phyloP scores from a whole-genome alignment of 2,329 filamentous ascomycete genomes.

The Botrytis porri region DNA sequence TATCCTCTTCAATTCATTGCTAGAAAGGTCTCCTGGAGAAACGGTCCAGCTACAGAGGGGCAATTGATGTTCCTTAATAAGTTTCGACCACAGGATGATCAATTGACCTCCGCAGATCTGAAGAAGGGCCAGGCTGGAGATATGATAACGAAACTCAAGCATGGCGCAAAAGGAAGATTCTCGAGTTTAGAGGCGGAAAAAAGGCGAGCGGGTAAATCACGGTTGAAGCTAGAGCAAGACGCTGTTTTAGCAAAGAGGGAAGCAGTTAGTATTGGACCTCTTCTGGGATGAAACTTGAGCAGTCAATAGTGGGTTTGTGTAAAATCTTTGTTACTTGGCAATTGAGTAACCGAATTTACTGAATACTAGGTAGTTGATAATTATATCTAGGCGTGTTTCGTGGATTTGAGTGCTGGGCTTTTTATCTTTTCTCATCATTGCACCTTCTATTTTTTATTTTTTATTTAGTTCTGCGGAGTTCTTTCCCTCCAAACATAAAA shows the following conservation, averaged over 20 bases:
- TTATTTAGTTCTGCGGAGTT: neutral
- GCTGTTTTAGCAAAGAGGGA: conserved; percentile 46
- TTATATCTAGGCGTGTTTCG: neutral
- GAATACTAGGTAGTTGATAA: too few relatives aligned
- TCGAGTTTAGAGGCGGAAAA: conserved; percentile 51
- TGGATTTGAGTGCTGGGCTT: neutral
- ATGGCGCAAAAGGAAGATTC: conserved; percentile 70
- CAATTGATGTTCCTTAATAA: conserved; percentile 72
- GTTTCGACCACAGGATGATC: conserved; percentile 52
- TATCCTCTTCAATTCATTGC: conserved; percentile 68
- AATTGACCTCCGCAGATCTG: conserved; percentile 54
- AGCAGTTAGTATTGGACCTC: conserved; percentile 54
- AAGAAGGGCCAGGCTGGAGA: conserved; percentile 80
- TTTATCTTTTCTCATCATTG: neutral
- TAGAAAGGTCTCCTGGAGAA: conserved; percentile 68
- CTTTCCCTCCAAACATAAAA: neutral
- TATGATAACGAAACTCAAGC: conserved; percentile 89
- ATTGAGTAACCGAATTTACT: neutral
- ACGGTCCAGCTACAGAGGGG: conserved; percentile 57
- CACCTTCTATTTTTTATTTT: neutral
- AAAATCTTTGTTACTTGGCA: conserved; percentile 6
- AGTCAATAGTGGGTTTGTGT: conserved; percentile 14
- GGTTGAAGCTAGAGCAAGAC: conserved; percentile 41
- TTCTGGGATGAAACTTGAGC: conserved; percentile 35
- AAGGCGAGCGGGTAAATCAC: conserved; percentile 46